phyloP scores from a whole-genome alignment of 371 early-diverging fungal species.

The Apophysomyces variabilis region DNA sequence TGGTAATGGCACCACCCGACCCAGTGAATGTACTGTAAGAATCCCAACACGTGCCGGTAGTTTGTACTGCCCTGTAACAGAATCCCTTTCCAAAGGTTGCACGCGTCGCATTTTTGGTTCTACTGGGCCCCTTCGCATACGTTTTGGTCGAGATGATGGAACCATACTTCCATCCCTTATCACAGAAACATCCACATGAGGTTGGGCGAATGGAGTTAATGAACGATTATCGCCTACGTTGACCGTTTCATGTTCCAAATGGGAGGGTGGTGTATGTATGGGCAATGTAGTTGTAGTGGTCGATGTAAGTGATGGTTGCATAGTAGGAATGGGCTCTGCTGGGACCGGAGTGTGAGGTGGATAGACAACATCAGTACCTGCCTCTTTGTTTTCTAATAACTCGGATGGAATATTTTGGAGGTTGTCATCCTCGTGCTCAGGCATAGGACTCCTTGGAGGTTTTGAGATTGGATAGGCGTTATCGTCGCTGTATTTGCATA shows the following conservation, averaged over 20 bases:
- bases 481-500: slow-evolving; percentile 9
- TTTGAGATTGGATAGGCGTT: not conserved
- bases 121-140: slow-evolving; percentile 40
- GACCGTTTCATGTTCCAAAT: not conserved
- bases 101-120: slow-evolving; percentile 47
- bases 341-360: not conserved
- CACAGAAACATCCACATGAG: slow-evolving; percentile 20
- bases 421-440: not conserved
- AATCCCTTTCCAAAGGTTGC: slow-evolving; percentile 64
- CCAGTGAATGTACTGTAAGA: slow-evolving; percentile 72
- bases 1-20: slow-evolving; percentile 75
- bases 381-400: not conserved
- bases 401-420: not conserved
- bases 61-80: slow-evolving; percentile 62
- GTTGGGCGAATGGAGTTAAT: not conserved
- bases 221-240: not conserved
- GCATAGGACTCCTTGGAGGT: not conserved
- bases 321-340: not conserved
- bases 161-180: slow-evolving; percentile 25
- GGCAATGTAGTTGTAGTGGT: not conserved
- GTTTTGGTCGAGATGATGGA: slow-evolving; percentile 47
- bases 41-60: slow-evolving; percentile 82
- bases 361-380: not conserved
- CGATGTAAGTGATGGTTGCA: not conserved
- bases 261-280: not conserved